These are phyloP conservation scores for Bipolaris cookei DNA, from an alignment of 2,329 filamentous ascomycete species.

Conservation along the genomic window DNA sequence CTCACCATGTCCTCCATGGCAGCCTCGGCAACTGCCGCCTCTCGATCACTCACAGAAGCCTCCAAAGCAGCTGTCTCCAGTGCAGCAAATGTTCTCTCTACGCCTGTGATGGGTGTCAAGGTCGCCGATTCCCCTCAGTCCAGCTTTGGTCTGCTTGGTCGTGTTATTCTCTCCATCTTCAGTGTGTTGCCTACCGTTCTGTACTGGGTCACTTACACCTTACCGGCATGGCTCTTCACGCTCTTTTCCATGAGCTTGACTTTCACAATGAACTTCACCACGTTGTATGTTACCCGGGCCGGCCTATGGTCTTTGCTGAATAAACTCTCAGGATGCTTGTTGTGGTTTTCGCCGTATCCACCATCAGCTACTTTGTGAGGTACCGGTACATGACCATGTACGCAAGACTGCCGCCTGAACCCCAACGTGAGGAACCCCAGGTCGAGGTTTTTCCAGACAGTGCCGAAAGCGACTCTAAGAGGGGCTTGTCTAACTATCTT, in stretches of 20 bases:
- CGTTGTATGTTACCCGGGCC: conserved; percentile 67
- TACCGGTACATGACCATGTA: conserved; percentile 99
- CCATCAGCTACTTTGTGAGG: conserved; percentile 88
- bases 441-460: conserved; percentile 94
- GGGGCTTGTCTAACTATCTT: conserved; percentile 91
- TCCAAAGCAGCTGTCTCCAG: conserved; percentile 20
- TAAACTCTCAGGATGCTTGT: conserved; percentile 61
- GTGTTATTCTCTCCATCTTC: conserved; percentile 57
- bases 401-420: conserved; percentile 87
- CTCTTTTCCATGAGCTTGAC: conserved; percentile 92
- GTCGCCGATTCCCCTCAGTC: conserved; percentile 34
- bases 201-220: conserved; percentile 84
- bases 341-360: conserved; percentile 76
- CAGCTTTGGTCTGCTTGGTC: conserved; percentile 55
- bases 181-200: conserved; percentile 63
- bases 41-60: conserved; percentile 17
- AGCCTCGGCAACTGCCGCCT: conserved; percentile 26
- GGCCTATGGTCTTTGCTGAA: conserved; percentile 33
- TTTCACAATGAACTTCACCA: conserved; percentile 98
- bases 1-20: conserved; percentile 33
- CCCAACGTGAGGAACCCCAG: conserved; percentile 93
- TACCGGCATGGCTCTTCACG: conserved; percentile 88
- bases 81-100: conserved; percentile 28
- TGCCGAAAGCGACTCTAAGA: conserved; percentile 87
- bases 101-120: conserved; percentile 30